These are phyloP conservation scores for Geotrichum reessii DNA, from an alignment of 1,139 yeast species.

Conservation along the genomic window DNA sequence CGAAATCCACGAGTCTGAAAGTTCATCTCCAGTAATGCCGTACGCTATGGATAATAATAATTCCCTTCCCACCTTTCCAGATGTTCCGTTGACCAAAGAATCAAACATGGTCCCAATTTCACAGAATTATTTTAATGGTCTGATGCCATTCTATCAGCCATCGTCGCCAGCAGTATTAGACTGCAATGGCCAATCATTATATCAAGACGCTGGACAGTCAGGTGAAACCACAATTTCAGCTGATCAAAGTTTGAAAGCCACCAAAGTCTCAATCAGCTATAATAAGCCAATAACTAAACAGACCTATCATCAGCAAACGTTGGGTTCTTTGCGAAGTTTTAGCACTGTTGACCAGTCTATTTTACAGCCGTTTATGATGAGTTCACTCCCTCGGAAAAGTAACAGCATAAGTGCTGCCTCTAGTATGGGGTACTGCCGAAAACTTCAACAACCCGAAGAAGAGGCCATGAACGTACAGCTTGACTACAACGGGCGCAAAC, in stretches of 20 bases:
- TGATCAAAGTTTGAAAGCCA: not conserved
- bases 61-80: not conserved
- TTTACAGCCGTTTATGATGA: not conserved
- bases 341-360: not conserved
- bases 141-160: not conserved
- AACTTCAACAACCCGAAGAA: not conserved
- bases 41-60: not conserved
- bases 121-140: not conserved
- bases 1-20: not conserved
- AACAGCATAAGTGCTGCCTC: not conserved
- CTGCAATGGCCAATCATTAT: not conserved
- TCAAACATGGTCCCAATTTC: not conserved
- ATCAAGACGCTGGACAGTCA: not conserved
- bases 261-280: not conserved
- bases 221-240: not conserved
- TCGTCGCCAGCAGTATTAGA: not conserved
- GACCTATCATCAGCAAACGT: not conserved
- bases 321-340: not conserved
- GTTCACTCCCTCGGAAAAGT: not conserved
- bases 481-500: slow-evolving; percentile 30
- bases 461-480: slow-evolving; percentile 9
- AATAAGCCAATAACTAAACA: not conserved
- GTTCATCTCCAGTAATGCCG: not conserved
- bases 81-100: not conserved
- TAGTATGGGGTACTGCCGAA: not conserved